Evolutionary conservation across 2,329 filamentous ascomycete genomes (phyloP), one percentile per base, ranked within the genome.

Genomic region (Cordyceps cicadae): DNA sequence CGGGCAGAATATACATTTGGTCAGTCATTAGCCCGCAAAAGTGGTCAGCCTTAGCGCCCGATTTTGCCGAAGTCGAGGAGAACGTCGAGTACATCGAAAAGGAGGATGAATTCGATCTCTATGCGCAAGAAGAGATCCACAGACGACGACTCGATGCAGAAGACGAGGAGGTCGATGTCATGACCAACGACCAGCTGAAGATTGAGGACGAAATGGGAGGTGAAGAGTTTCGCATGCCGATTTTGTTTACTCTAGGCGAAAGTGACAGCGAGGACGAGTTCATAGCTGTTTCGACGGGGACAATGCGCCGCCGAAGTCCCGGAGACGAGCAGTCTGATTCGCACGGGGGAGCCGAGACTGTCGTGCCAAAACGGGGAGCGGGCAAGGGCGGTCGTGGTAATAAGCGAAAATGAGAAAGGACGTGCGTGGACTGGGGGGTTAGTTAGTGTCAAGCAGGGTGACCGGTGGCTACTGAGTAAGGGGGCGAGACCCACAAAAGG

Each of bases 81-180:
- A 99, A 99, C 67, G 92, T 96, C 24, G 91, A 97, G 72, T 99
- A 99, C 71, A 85, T 95, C 48, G 94, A 99, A 73, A 84, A 85
- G 60, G 94, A 99, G 75, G 94, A 99, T 71, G 94, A 99, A 71
- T 99, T 99, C 68, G 95, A 99, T 72, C 95, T 97, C 61, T 94
- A 97, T 70, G 92, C 92, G 0, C 88, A 93, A 62, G 93, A 97
- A 70, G 93, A 97, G 72, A 87, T 97, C 60, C 91, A 95, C 70
- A 93, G 96, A 72, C 85, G 93, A 34, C 85, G 92, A 49, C 80
- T 97, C 2, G 92, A 97, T 70, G 82, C 88, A 14, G 94, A 99
- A 74, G 94, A 97, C 67, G 94, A 97, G 71, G 87, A 92, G 62
- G 87, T 97, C 5, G 94, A 99, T 69, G 91, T 97, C 1, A 76